Evolutionary conservation across 257 asterid species (phyloP).

Genomic region (Scutellaria baicalensis): DNA sequence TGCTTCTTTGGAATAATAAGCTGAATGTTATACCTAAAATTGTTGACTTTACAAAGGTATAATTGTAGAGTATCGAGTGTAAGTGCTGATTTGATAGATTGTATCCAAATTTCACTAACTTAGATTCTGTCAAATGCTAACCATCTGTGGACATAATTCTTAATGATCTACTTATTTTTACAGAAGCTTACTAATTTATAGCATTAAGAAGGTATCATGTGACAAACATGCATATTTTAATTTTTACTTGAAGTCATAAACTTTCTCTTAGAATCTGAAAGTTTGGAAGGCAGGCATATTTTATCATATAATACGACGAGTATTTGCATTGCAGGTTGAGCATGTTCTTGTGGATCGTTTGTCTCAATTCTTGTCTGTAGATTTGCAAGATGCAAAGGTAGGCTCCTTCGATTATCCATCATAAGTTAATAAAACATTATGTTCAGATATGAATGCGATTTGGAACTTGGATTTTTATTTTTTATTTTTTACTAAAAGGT

Average conservation of each 20-base stretch:
- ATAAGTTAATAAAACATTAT: slow-evolving; percentile 1
- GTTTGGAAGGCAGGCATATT: slow-evolving; percentile 3
- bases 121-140: slow-evolving; percentile 2
- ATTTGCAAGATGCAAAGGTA: slow-evolving; percentile 96
- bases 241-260: slow-evolving; percentile 3
- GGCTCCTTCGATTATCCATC: slow-evolving; percentile 1
- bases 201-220: not conserved
- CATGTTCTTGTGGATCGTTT: slow-evolving; percentile 95
- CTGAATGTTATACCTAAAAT: not conserved
- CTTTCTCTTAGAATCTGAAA: not conserved
- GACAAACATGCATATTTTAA: slow-evolving; percentile 1
- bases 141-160: not conserved
- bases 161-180: not conserved
- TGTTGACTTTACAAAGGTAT: not conserved
- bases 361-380: slow-evolving; percentile 70
- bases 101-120: not conserved
- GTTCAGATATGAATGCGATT: not conserved
- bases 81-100: slow-evolving; percentile 7
- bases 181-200: not conserved
- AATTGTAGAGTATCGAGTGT: not conserved
- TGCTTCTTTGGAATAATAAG: not conserved
- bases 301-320: slow-evolving; percentile 15
- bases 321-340: slow-evolving; percentile 62
- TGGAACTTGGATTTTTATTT: not conserved
- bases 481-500: not conserved